Base-by-base conservation (phyloP, 164 flowering plant species). In the Litsea cubeba region DNA sequence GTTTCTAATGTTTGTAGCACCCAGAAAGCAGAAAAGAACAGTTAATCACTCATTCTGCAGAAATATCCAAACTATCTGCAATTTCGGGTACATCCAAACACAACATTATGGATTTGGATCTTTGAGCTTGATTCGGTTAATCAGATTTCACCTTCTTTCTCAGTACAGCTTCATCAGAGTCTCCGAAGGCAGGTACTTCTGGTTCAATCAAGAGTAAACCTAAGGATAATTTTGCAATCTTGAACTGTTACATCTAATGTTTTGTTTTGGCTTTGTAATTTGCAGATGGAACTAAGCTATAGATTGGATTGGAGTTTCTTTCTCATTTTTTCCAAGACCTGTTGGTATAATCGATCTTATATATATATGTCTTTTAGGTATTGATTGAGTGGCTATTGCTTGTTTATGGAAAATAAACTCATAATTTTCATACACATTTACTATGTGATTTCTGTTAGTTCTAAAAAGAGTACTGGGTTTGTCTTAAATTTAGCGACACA, bases 221-320 rank as follows among this genome's bases (percentile, higher is more conserved):
- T 26, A 23, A 3, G 26, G 23, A 35, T 35, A 6, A 35, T 35
- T 35, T 35, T 35, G 46, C 46, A 35, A 35, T 35, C 1, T 35
- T 7, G 46, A 35, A 35, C 46, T 35, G 46, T 35, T 35, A 0
- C 46, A 35, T 35, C 46, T 68, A 15, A n/a, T 63, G n/a, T 50
- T 50, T 40, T 70, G 22, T 60, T 63, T 51, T 10, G 57, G 71
- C 57, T 72, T 75, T 25, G 74, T 18, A 76, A 60, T 73, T 32
- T 78, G 79, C 75, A 81, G 83, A 77, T 74, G 76, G 74, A 81
- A 72, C 75, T 66, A 64, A 73, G 74, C 64, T 68, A 76, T 76
- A 73, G 65, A 73, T 76, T 77, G 70, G 81, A 78, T 74, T 74
- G 46, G 77, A 70, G 71, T 64, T 74, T n/a, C 54, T 70, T 79